A percentile compares a stretch with the other conserved stretches of the same genome.
Conservation (phyloP, 805 yeast species). For the Cyberlindnera nakhonratchasimensis region DNA sequence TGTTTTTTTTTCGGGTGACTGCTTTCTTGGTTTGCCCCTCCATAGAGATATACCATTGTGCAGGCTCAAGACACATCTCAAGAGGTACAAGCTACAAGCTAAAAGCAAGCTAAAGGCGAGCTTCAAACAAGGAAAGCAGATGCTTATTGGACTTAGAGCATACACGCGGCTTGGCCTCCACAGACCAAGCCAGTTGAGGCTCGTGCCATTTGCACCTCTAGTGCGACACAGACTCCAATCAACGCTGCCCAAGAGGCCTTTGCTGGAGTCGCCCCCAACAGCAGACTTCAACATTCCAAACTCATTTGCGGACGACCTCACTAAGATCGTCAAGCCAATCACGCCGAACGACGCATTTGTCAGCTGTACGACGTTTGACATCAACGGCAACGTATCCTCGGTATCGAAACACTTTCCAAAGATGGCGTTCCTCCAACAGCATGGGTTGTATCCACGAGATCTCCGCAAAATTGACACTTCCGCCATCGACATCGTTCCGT, state of each 20-base stretch:
- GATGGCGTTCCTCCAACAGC: slow-evolving; percentile 67
- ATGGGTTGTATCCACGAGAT: slow-evolving; percentile 81
- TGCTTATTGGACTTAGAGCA: neutral
- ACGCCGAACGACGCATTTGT: slow-evolving; percentile 46
- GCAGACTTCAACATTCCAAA: slow-evolving; percentile 13
- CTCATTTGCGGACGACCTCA: slow-evolving; percentile 16
- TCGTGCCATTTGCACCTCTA: neutral
- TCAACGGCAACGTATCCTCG: slow-evolving; percentile 67
- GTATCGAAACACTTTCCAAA: slow-evolving; percentile 80
- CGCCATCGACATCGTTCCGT: slow-evolving; percentile 81
- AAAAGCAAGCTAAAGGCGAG: too few species aligned
- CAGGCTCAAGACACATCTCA: too few species aligned
- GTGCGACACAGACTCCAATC: neutral
- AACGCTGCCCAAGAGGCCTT: slow-evolving; percentile 3
- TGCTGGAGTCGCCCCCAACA: slow-evolving; percentile 9
- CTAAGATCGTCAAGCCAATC: slow-evolving; percentile 32
- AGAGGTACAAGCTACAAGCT: too few species aligned
- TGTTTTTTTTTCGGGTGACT: too few species aligned
- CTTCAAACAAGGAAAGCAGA: too few species aligned
- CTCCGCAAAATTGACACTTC: slow-evolving; percentile 74
- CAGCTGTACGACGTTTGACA: slow-evolving; percentile 79
- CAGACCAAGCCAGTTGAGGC: neutral
- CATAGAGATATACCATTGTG: too few species aligned
- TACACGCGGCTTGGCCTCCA: neutral
- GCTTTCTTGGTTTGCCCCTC: neutral